Evolutionary conservation across 768 basidiomycete genomes (phyloP), one percentile per base, ranked within the genome.

Genomic region (Lanmaoa pseudosensibilis): DNA sequence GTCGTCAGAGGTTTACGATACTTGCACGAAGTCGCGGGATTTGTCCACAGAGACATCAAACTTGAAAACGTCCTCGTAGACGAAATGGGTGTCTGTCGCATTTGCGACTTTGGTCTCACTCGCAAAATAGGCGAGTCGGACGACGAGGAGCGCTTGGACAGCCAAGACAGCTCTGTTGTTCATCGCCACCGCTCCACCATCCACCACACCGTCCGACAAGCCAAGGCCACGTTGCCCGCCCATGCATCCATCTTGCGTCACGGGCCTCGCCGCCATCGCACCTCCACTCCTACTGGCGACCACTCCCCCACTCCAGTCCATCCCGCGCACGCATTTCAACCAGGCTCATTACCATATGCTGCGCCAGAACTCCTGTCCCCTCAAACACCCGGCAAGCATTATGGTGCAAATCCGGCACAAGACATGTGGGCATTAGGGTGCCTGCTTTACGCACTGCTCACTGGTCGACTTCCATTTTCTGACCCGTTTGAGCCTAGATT

Each of bases 371-470:
- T 97, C 4, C 79, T 97, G 3, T 77, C 84, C 4, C 84, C 90
- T 0, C 83, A 81, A 50, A 70, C 74, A 16, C 73, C 72, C 3
- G 80, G 82, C 0, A 68, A 25, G 32, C 54, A 52, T 18, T 52
- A 59, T 25, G 62, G 70, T 25, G 64, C 66, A 9, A 74, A 83
- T 62, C 88, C 94, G 2, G 84, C 90, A 0, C 92, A 94, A 67
- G 97, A 99, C 61, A 86, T 98, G 30, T 99, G 97, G 97, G 94
- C 97, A 0, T 75, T 98, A 3, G 97, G 97, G 0, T 86, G 94
- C 52, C 80, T 97, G 59, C 83, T 99, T 2, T 92, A 94, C 67
- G 85, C 88, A 9, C 77, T 99, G 2, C 79, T 98, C 19, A 86
- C 86, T 0, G 94, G 94, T 3, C 77, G 78, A n/a, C 76, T 98